Evolutionary conservation across 371 early-diverging fungal genomes (phyloP), one percentile per base, ranked within the genome.

Genomic region (Furculomyces boomerangus): DNA sequence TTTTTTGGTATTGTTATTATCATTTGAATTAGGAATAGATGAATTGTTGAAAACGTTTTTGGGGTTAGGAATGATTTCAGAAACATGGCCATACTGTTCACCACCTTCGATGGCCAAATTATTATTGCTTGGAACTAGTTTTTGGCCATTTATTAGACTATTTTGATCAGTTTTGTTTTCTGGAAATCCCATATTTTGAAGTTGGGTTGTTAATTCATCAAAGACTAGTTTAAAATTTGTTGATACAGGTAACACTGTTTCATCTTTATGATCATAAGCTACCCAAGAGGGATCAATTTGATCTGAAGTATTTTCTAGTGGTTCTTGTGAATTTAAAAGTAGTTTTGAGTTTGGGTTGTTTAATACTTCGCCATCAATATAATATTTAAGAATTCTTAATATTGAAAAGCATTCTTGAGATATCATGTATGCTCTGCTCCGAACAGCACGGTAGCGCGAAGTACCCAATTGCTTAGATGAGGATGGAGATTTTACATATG

Each of bases 381-480:
- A 49, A 25, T 30, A 49, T 31, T 49, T 10, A 16, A 49, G 27
- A 13, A 49, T 49, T 26, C 49, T 8, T 26, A 49, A 31, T 28
- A 49, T 49, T 3, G 49, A 13, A 30, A 25, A 31, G 25, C 49
- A 49, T 20, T 49, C 49, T 26, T 49, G 49, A 13, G 49, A 30
- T 8, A 49, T 31, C 49, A 49, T 28, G 18, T 49, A 31, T 10
- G 49, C 49, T 49, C 25, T 49, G 25, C 49, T 49, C 28, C 49
- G 10, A 20, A 18, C 5, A 25, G 30, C 32, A 16, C 25, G 10
- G 18, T 22, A 30, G 5, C 26, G 49, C 16, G 3, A 5, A 20
- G 30, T 49, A 35, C 10, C 10, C 16, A 10, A 10, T 10, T 7
- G 16, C 22, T 20, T 43, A 43, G 18, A n/a, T 13, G 10, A n/a